These are phyloP conservation scores for Coemansia sp. DNA, from an alignment of 192 early-diverging fungal species.

Conservation along the genomic window DNA sequence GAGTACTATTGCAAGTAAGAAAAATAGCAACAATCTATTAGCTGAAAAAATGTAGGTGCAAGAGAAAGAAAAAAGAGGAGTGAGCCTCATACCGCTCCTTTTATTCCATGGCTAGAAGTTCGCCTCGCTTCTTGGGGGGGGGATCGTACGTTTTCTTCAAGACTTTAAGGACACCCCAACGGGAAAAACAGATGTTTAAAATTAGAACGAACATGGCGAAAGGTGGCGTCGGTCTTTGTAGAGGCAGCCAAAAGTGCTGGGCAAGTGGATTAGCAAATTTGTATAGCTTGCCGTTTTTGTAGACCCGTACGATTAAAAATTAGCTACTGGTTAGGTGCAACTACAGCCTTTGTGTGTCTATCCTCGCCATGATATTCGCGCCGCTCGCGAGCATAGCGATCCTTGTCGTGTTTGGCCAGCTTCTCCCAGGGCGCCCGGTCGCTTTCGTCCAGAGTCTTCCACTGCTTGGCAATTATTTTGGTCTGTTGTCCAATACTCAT, in stretches of 20 bases:
- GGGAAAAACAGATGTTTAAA: background rate
- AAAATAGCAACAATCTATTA: background rate
- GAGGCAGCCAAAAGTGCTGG: too few relatives aligned
- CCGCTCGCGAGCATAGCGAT: constrained; percentile 63
- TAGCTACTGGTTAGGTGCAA: constrained; percentile 7
- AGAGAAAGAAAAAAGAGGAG: background rate
- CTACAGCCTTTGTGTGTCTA: constrained; percentile 15
- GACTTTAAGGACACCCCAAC: background rate
- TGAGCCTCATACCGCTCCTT: background rate
- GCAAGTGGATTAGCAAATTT: background rate
- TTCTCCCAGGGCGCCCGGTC: constrained; percentile 55
- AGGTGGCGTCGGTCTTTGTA: background rate
- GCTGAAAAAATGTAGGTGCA: background rate
- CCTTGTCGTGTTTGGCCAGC: constrained; percentile 58
- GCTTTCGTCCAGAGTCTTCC: constrained; percentile 53
- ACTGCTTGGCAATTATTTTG: constrained; percentile 66
- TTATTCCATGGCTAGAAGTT: background rate
- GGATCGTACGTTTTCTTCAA: background rate
- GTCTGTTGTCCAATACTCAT: constrained; percentile 72
- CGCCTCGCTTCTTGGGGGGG: background rate
- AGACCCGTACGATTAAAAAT: background rate
- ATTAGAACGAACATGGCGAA: background rate
- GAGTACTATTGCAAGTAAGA: background rate
- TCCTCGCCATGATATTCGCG: constrained; percentile 53
- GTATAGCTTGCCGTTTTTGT: background rate